These are phyloP conservation scores for Nothophytophthora sp. DNA, from an alignment of 352 stramenopile species.

Conservation along the genomic window DNA sequence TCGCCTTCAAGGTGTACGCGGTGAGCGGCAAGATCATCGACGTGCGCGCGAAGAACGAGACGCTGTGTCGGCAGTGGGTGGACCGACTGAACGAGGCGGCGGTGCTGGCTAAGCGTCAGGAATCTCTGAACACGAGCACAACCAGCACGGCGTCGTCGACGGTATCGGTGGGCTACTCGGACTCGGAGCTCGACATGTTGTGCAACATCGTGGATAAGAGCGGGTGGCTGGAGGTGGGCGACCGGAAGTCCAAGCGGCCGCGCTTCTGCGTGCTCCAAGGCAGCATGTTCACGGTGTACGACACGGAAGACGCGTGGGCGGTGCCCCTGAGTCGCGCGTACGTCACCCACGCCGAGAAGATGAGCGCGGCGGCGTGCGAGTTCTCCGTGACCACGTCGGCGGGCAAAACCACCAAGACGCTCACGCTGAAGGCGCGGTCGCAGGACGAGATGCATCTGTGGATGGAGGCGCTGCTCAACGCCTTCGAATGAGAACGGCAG, in stretches of 20 bases:
- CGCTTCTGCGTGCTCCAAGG: conserved; percentile 81
- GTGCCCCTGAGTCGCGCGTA: conserved; percentile 78
- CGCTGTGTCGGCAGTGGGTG: conserved; percentile 73
- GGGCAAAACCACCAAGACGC: conserved; percentile 70
- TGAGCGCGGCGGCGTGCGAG: conserved; percentile 55
- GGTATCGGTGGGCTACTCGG: conserved; percentile 61
- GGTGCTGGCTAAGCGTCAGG: conserved; percentile 69
- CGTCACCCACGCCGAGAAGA: conserved; percentile 68
- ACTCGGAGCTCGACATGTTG: conserved; percentile 69
- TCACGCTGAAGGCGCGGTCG: conserved; percentile 65
- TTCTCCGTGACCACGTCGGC: conserved; percentile 67
- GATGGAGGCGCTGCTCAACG: conserved; percentile 60
- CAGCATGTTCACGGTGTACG: conserved; percentile 84
- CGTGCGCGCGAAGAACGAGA: conserved; percentile 77
- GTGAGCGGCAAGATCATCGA: conserved; percentile 87
- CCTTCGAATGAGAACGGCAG: conserved; percentile 44
- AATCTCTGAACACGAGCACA: conserved; percentile 71
- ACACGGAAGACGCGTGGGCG: conserved; percentile 79
- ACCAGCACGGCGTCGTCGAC: conserved; percentile 75
- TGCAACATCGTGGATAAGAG: conserved; percentile 82
- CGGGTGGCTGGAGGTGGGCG: conserved; percentile 74
- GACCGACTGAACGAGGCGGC: conserved; percentile 71
- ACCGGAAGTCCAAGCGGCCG: conserved; percentile 74
- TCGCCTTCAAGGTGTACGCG: conserved; percentile 83
- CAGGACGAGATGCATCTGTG: conserved; percentile 80